Evolutionary conservation across 2,329 filamentous ascomycete genomes (phyloP).

Genomic region (Cryphonectria parasitica): DNA sequence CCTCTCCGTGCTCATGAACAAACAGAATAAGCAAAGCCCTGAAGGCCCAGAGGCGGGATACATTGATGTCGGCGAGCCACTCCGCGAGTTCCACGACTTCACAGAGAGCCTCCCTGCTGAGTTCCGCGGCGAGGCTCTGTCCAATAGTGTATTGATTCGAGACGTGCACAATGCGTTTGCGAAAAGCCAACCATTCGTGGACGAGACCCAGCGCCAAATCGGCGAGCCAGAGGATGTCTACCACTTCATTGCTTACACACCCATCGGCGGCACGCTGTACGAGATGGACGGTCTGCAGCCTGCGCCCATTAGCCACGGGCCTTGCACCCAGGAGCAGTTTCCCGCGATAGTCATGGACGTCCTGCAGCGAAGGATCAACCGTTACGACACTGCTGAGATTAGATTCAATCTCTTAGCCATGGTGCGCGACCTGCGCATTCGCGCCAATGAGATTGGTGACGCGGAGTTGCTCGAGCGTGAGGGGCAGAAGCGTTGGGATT

Average conservation of each 20-base stretch:
- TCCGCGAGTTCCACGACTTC: constrained; percentile 85
- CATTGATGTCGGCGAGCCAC: constrained; percentile 72
- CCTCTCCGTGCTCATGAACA: constrained; percentile 88
- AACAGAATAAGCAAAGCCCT: constrained; percentile 52
- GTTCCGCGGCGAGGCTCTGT: constrained; percentile 63
- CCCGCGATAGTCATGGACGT: constrained; percentile 83
- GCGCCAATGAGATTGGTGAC: constrained; percentile 83
- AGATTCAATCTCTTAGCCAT: constrained; percentile 95
- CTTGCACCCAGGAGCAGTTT: constrained; percentile 72
- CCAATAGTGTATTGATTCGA: constrained; percentile 70
- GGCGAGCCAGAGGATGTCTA: constrained; percentile 85
- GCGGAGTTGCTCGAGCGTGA: constrained; percentile 76
- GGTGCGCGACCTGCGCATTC: constrained; percentile 78
- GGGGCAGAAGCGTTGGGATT: constrained; percentile 80
- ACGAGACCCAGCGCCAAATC: constrained; percentile 78
- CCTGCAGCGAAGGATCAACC: constrained; percentile 77
- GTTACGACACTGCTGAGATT: constrained; percentile 87
- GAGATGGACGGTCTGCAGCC: constrained; percentile 95
- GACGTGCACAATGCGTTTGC: constrained; percentile 91
- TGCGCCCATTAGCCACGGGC: constrained; percentile 85
- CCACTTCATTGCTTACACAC: constrained; percentile 96
- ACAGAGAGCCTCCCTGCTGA: constrained; percentile 81
- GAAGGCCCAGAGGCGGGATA: constrained; percentile 40
- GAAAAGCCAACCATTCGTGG: constrained; percentile 84
- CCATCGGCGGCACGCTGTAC: constrained; percentile 79